Evolutionary conservation across 257 asterid genomes (phyloP).

Genomic region (Linderniella brevidens): DNA sequence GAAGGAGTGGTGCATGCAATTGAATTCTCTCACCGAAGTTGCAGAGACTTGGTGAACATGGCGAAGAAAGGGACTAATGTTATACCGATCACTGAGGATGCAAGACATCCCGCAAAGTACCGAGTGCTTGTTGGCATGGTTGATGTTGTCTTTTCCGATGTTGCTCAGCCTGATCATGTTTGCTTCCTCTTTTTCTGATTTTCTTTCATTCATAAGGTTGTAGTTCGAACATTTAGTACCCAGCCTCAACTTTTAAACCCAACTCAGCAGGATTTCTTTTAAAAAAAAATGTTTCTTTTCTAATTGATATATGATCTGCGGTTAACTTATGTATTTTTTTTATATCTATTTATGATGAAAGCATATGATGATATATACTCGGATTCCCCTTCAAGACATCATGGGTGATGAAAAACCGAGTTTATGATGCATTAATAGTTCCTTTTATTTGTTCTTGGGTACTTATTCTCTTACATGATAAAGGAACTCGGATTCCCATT

Average conservation of each 20-base stretch:
- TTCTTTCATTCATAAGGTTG: too few species aligned
- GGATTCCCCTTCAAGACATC: conserved; percentile 99
- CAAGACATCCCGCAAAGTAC: conserved; percentile 70
- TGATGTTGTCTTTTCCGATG: conserved; percentile 76
- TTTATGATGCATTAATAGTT: conserved; percentile 39
- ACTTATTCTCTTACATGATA: too few species aligned
- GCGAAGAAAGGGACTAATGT: conserved; percentile 69
- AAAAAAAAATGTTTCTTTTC: background rate
- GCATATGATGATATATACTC: conserved; percentile 54
- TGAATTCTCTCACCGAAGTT: conserved; percentile 75
- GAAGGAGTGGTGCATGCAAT: conserved; percentile 67
- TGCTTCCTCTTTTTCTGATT: background rate
- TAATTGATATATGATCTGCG: too few species aligned
- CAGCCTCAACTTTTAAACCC: background rate
- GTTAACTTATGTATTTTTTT: background rate
- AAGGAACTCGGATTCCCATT: too few species aligned
- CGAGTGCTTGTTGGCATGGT: conserved; percentile 84
- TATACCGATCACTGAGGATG: conserved; percentile 72
- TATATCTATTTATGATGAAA: conserved; percentile 14
- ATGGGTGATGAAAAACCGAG: conserved; percentile 83
- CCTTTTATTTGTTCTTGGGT: background rate
- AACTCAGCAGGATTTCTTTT: background rate
- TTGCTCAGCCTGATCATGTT: conserved; percentile 89
- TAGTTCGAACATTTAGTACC: too few species aligned
- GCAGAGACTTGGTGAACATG: conserved; percentile 72